A percentile compares a stretch with the other conserved stretches of the same genome.
Conservation (phyloP, 441 rosid species). For the Arabidopsis lyrata region DNA sequence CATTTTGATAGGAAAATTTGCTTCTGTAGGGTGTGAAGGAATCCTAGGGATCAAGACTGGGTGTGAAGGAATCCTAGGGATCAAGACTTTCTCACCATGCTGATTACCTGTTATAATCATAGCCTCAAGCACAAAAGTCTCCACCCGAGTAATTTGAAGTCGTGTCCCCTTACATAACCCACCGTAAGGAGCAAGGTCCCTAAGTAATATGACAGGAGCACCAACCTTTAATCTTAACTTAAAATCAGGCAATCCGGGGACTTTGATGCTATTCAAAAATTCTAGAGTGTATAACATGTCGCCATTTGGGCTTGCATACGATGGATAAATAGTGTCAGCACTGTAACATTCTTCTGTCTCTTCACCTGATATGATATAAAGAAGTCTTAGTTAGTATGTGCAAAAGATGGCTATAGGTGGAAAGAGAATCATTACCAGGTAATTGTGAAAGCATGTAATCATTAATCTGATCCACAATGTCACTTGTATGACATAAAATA, state of each 20-base stretch:
- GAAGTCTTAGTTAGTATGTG: neutral
- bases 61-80: neutral
- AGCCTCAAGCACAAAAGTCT: neutral
- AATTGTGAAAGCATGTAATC: constrained; percentile 1
- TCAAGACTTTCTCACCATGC: neutral
- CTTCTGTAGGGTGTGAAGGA: neutral
- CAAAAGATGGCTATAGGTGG: neutral
- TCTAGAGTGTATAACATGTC: neutral
- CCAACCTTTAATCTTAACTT: neutral
- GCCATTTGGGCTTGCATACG: neutral
- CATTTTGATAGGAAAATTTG: too few relatives aligned
- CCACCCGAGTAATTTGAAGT: neutral
- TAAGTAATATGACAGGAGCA: neutral
- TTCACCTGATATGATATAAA: neutral
- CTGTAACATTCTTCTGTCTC: neutral
- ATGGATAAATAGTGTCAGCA: constrained; percentile 10
- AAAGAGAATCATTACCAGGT: neutral
- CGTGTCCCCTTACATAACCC: neutral
- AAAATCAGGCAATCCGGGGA: neutral
- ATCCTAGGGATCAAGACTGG: neutral
- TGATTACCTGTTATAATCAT: neutral
- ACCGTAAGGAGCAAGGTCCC: neutral
- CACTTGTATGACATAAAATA: constrained; percentile 8
- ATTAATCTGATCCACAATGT: constrained; percentile 8
- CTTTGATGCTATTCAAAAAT: neutral